These are phyloP conservation scores for Chalciporus sp. DNA, from an alignment of 1,284 basidiomycete species.

Conservation along the genomic window DNA sequence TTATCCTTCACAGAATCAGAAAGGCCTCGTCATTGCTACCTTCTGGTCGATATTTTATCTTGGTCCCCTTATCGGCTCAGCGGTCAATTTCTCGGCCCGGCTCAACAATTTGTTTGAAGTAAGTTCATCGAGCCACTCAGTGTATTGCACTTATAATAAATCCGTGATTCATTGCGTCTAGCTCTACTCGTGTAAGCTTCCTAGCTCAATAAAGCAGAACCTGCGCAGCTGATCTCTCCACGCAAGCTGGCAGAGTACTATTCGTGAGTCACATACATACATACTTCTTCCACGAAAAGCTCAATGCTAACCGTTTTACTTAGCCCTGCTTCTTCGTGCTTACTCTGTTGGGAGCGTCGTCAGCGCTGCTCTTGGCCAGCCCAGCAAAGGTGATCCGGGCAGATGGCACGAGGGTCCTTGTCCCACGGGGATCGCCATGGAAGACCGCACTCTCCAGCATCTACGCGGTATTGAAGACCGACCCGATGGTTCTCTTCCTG, in stretches of 20 bases:
- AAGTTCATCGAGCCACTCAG: background rate
- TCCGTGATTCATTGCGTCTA: background rate
- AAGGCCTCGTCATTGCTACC: constrained; percentile 61
- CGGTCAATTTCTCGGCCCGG: constrained; percentile 56
- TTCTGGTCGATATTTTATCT: constrained; percentile 75
- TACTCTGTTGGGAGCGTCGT: constrained; percentile 33
- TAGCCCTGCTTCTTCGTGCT: constrained; percentile 35
- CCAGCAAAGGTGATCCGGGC: background rate
- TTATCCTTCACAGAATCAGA: constrained; percentile 60
- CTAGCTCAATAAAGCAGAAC: background rate
- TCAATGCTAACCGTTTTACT: background rate
- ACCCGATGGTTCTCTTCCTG: background rate
- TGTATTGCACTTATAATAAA: background rate
- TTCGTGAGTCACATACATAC: constrained; percentile 21
- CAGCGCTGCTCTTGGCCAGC: constrained; percentile 31
- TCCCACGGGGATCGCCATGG: background rate
- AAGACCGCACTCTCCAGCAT: background rate
- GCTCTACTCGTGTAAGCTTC: constrained; percentile 24
- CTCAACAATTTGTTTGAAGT: constrained; percentile 40
- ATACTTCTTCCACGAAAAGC: background rate
- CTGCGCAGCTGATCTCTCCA: constrained; percentile 2
- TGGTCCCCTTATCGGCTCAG: constrained; percentile 63
- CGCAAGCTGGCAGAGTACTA: constrained; percentile 35
- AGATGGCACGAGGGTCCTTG: background rate
- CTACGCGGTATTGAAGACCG: background rate